phyloP scores from a whole-genome alignment of 805 yeast genomes.

The Pichia cabralensis region DNA sequence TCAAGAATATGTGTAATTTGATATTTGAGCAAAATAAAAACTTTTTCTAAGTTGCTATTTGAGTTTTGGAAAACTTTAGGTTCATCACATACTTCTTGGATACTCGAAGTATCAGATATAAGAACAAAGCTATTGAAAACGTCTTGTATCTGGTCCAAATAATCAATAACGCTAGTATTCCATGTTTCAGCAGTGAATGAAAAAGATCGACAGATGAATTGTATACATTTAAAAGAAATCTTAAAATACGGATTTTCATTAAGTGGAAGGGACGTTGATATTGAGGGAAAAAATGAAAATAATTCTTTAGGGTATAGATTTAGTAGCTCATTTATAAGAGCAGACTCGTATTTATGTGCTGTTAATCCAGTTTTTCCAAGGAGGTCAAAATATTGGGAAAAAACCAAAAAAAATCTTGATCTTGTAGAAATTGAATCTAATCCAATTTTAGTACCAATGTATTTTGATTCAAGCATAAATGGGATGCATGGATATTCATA shows the following conservation, averaged over 20 bases:
- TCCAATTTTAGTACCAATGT: conserved; percentile 1
- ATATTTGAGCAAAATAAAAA: conserved; percentile 1
- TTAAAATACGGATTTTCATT: neutral
- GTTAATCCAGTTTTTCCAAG: no score
- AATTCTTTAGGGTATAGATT: conserved; percentile 1
- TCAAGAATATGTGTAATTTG: neutral
- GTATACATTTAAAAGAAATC: conserved; percentile 4
- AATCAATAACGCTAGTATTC: neutral
- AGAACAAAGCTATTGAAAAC: no score
- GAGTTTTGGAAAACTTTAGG: no score
- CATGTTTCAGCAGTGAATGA: neutral
- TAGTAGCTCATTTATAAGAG: neutral
- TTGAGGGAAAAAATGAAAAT: neutral
- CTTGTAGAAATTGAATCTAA: conserved; percentile 5
- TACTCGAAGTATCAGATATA: no score
- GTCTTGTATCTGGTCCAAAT: no score
- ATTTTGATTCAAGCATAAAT: conserved; percentile 1
- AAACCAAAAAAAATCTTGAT: neutral
- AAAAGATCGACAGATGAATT: conserved; percentile 1
- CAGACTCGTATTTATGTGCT: no score
- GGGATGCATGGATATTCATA: conserved; percentile 1
- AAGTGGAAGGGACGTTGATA: neutral
- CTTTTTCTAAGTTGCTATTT: conserved; percentile 4
- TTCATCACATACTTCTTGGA: no score
- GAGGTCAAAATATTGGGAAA: no score